Conservation (phyloP, 768 basidiomycete genomes). For the Clitopilus hobsonii region DNA sequence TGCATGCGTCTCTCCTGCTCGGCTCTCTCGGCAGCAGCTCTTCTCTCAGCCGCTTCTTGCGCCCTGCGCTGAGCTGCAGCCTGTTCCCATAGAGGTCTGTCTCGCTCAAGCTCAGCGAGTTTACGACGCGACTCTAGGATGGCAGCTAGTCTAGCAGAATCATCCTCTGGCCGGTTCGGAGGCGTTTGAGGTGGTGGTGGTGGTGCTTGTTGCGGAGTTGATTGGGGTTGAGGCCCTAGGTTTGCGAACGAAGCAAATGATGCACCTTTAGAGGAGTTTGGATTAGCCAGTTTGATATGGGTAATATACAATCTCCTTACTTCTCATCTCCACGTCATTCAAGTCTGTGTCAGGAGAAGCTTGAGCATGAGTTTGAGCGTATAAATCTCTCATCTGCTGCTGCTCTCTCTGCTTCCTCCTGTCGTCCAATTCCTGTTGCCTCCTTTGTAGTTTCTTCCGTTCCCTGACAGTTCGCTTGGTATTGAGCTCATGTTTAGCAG, state of each 20-base stretch:
- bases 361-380: conserved; percentile 31
- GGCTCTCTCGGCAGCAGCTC: conserved; percentile 6
- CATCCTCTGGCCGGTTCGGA: conserved; percentile 18
- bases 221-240: neutral
- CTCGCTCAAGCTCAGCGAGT: conserved; percentile 61
- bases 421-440: conserved; percentile 31
- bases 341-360: no score
- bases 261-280: neutral
- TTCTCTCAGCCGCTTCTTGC: conserved; percentile 34
- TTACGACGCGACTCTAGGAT: conserved; percentile 66
- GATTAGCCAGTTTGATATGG: no score
- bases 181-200: neutral
- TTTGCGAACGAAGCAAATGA: neutral
- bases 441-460: conserved; percentile 34
- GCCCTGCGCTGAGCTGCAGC: conserved; percentile 40
- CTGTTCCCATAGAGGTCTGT: conserved; percentile 59
- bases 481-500: conserved; percentile 31
- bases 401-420: conserved; percentile 32
- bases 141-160: conserved; percentile 31
- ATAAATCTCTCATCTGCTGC: conserved; percentile 36
- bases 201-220: neutral
- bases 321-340: conserved; percentile 17
- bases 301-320: conserved; percentile 6
- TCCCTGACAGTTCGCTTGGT: conserved; percentile 34
- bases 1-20: conserved; percentile 13